These are phyloP conservation scores for Euphorbia lathyris DNA, from an alignment of 345 rosid species.

Conservation along the genomic window DNA sequence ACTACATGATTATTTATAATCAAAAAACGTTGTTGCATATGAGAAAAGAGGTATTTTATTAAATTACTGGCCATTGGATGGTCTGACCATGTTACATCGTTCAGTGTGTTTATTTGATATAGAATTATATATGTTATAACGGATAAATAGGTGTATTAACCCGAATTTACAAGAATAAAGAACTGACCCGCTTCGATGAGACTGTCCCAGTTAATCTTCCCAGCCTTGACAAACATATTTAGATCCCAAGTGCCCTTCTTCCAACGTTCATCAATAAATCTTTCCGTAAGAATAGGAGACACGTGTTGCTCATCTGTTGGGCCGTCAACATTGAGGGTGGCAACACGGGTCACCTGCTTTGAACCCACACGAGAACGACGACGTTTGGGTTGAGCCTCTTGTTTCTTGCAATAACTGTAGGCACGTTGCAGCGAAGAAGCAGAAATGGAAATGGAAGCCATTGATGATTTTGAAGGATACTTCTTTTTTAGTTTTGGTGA, in stretches of 20 bases:
- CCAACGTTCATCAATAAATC: constrained; percentile 43
- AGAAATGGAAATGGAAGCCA: constrained; percentile 48
- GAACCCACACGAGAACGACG: constrained; percentile 23
- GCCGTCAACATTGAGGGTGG: constrained; percentile 26
- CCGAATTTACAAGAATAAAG: too few relatives aligned
- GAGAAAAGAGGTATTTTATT: too few relatives aligned
- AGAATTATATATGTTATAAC: too few relatives aligned
- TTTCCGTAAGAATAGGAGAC: constrained; percentile 15
- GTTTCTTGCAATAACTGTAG: constrained; percentile 27
- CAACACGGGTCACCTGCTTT: constrained; percentile 37
- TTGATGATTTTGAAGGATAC: constrained; percentile 9
- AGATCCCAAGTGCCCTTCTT: constrained; percentile 55
- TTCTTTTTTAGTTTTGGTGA: background rate
- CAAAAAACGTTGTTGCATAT: too few relatives aligned
- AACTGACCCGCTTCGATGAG: constrained; percentile 43
- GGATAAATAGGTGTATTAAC: too few relatives aligned
- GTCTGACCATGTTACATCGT: too few relatives aligned
- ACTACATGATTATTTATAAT: too few relatives aligned
- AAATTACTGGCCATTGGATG: too few relatives aligned
- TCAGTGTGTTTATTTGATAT: too few relatives aligned
- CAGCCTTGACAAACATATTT: constrained; percentile 47
- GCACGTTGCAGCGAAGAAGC: constrained; percentile 41
- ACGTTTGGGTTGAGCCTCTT: constrained; percentile 23
- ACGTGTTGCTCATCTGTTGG: constrained; percentile 19
- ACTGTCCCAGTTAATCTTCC: constrained; percentile 51